phyloP scores from a whole-genome alignment of 192 early-diverging fungal genomes.

The Backusella westeae region DNA sequence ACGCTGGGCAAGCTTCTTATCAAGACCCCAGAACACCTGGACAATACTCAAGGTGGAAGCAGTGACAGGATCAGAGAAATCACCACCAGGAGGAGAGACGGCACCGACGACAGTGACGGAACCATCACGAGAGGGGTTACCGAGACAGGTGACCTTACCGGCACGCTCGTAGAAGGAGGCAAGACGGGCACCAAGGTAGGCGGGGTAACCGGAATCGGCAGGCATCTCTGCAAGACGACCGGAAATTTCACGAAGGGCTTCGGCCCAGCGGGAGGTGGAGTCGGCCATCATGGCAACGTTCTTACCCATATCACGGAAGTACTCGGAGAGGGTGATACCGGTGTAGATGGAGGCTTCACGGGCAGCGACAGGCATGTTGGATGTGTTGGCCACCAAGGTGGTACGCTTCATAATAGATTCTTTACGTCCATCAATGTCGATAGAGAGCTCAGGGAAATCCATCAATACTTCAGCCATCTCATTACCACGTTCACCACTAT shows the following conservation, averaged over 20 bases:
- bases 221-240: slow-evolving; percentile 99
- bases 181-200: slow-evolving; percentile 97
- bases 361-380: slow-evolving; percentile 99
- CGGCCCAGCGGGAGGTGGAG: slow-evolving; percentile 99
- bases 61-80: slow-evolving; percentile 99
- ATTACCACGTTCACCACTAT: slow-evolving; percentile 92
- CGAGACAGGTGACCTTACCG: slow-evolving; percentile 95
- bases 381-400: slow-evolving; percentile 98
- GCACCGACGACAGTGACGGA: slow-evolving; percentile 98
- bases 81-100: slow-evolving; percentile 99
- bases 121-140: slow-evolving; percentile 90
- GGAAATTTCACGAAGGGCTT: slow-evolving; percentile 99
- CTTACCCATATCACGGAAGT: slow-evolving; percentile 99
- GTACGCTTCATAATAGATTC: slow-evolving; percentile 99
- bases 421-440: slow-evolving; percentile 90
- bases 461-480: slow-evolving; percentile 99
- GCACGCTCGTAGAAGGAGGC: slow-evolving; percentile 99
- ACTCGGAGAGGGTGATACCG: slow-evolving; percentile 98
- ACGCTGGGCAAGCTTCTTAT: slow-evolving; percentile 99
- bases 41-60: slow-evolving; percentile 97
- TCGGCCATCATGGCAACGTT: slow-evolving; percentile 99
- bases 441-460: slow-evolving; percentile 96
- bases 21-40: slow-evolving; percentile 99
- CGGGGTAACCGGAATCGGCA: slow-evolving; percentile 96
- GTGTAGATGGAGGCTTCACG: slow-evolving; percentile 99